Conservation (phyloP, 257 asterid genomes). For the Nicotiana undulata region DNA sequence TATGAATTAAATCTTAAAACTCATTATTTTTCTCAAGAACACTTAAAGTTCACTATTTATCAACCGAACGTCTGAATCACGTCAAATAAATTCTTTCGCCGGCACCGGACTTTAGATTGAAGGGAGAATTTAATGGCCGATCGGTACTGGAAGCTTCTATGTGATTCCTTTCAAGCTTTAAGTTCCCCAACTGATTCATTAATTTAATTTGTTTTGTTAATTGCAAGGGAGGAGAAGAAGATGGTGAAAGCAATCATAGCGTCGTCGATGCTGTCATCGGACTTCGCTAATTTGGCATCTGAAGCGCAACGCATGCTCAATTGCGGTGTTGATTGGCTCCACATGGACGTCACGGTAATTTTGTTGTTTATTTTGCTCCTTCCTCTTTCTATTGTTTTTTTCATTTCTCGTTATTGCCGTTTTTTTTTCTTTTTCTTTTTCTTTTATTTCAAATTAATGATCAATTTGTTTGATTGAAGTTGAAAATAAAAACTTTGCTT, state of each 20-base stretch:
- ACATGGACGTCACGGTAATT: conserved; percentile 90
- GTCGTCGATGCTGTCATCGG: conserved; percentile 94
- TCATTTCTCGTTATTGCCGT: too few relatives aligned
- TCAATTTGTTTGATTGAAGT: too few relatives aligned
- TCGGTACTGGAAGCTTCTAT: neutral
- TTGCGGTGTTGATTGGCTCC: conserved; percentile 96
- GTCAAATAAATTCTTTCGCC: neutral
- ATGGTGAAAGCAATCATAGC: conserved; percentile 73
- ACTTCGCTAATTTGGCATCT: conserved; percentile 84
- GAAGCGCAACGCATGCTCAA: conserved; percentile 75
- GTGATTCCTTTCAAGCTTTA: neutral
- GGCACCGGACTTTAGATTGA: neutral
- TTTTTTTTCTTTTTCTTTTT: too few relatives aligned
- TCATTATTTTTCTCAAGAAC: too few relatives aligned
- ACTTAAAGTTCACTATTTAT: too few relatives aligned
- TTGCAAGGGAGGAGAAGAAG: neutral
- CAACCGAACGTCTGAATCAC: too few relatives aligned
- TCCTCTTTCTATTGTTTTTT: neutral
- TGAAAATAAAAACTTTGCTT: too few relatives aligned
- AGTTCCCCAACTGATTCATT: neutral
- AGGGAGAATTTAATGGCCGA: neutral
- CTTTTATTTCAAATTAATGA: too few relatives aligned
- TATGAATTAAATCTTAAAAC: too few relatives aligned
- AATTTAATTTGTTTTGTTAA: neutral
- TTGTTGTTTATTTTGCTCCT: neutral